A percentile compares a stretch with the other conserved stretches of the same genome.
Evolutionary conservation across 1,284 basidiomycete genomes (phyloP).

Genomic region (Albatrellus sp.): DNA sequence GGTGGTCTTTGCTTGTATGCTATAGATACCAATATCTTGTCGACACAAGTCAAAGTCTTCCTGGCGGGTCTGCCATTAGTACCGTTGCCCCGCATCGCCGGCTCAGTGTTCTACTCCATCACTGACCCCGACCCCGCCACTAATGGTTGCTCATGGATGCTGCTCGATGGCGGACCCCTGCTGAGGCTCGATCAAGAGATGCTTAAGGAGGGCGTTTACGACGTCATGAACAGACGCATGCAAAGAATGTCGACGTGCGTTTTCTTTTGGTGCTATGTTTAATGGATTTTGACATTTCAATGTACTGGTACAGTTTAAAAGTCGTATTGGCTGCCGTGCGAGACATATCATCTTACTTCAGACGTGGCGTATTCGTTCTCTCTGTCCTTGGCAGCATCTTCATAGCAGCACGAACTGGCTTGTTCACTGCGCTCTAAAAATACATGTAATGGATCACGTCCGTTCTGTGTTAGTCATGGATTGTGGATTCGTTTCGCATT

Average conservation of each 20-base stretch:
- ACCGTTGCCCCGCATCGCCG: conserved; percentile 36
- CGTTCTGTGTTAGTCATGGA: too few relatives aligned
- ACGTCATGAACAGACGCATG: conserved; percentile 30
- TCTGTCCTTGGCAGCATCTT: too few relatives aligned
- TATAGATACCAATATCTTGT: conserved; percentile 36
- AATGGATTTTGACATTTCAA: too few relatives aligned
- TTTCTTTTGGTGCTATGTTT: too few relatives aligned
- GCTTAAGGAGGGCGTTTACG: conserved; percentile 38
- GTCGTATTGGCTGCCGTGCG: too few relatives aligned
- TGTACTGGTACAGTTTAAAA: too few relatives aligned
- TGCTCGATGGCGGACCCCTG: conserved; percentile 37
- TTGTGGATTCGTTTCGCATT: too few relatives aligned
- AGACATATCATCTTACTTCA: too few relatives aligned
- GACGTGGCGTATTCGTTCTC: too few relatives aligned
- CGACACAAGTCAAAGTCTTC: conserved; percentile 24
- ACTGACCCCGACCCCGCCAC: conserved; percentile 33
- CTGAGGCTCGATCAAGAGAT: conserved; percentile 32
- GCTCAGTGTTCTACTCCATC: conserved; percentile 37
- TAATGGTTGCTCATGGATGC: conserved; percentile 32
- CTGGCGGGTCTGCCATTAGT: conserved; percentile 40
- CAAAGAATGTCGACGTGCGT: neutral
- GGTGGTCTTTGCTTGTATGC: conserved; percentile 3
- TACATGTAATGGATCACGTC: too few relatives aligned
- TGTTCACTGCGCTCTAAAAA: too few relatives aligned
- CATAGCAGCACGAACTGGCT: too few relatives aligned